Evolutionary conservation across 2,329 filamentous ascomycete genomes (phyloP), one percentile per base, ranked within the genome.

Genomic region (Arthrobotrys conoides): DNA sequence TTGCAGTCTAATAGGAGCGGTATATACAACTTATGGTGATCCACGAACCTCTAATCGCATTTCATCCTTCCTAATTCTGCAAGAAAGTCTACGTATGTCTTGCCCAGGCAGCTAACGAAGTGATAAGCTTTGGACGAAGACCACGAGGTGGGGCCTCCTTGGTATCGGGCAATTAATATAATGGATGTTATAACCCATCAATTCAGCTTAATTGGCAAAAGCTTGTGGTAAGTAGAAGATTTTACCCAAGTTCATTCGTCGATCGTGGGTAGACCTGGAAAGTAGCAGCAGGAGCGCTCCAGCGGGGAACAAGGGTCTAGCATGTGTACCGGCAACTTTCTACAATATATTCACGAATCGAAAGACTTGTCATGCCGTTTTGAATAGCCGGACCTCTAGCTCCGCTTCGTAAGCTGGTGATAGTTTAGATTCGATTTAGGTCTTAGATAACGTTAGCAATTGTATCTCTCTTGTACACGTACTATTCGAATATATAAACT

Each of bases 61-160:
- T 46, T 38, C 38, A 66, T 67, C 67, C 73, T 77, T 77, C 73
- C 73, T 77, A 77, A 77, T 77, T 14, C 49, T 22, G 73, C 63
- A 77, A 71, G 44, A 53, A 64, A 64, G 49, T 18, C 36, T 71
- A 66, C 59, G 73, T 71, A 64, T 46, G 46, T 67, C 48, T 30
- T 64, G 73, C 73, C 73, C 73, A 77, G 73, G 73, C 67, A 77
- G 68, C 67, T 71, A 68, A 41, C 73, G 73, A 77, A 51, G 53
- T 41, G 67, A 71, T 64, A 77, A 77, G 67, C 73, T 77, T 77
- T 71, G 41, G 46, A 38, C 18, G 30, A 12, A 46, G 5, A 1
- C 18, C 44, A 44, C 57, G 33, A 38, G 46, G 44, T 63, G 44
- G 55, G 33, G 16, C 16, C n/a, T 46, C 57, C 48, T 53, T 38